Evolutionary conservation across 1,139 yeast species (phyloP).

Genomic region (Saccharomyces hybrid): DNA sequence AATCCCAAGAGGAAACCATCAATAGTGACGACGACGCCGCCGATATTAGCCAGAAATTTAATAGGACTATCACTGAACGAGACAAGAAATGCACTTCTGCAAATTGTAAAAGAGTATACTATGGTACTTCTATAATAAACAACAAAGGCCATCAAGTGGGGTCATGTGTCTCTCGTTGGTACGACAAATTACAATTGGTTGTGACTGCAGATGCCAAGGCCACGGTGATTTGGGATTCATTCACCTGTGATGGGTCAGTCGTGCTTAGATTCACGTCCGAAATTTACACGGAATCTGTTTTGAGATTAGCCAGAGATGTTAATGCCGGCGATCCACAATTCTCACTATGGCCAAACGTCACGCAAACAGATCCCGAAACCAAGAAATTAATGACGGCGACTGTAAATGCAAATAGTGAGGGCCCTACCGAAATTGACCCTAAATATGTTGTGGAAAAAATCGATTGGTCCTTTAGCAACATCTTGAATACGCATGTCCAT

Average conservation of each 20-base stretch:
- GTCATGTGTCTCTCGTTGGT: constrained; percentile 72
- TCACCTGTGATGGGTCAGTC: constrained; percentile 70
- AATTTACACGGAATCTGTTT: constrained; percentile 63
- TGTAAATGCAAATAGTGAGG: constrained; percentile 3
- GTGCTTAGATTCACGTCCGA: constrained; percentile 67
- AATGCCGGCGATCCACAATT: constrained; percentile 53
- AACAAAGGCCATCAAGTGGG: constrained; percentile 58
- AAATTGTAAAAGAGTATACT: constrained; percentile 43
- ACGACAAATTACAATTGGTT: constrained; percentile 63
- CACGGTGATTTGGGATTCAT: constrained; percentile 68
- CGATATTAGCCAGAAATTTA: constrained; percentile 22
- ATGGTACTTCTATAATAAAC: constrained; percentile 55
- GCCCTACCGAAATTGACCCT: constrained; percentile 26
- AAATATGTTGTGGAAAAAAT: constrained; percentile 37
- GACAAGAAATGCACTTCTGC: constrained; percentile 11
- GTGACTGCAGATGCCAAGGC: constrained; percentile 66
- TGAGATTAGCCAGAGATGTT: constrained; percentile 62
- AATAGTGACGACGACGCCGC: constrained; percentile 22
- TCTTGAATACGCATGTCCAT: constrained; percentile 42
- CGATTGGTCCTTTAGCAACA: constrained; percentile 44
- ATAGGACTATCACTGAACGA: constrained; percentile 5
- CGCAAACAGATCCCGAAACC: constrained; percentile 33
- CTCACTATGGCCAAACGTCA: constrained; percentile 47
- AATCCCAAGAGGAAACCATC: constrained; percentile 46
- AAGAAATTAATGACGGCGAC: constrained; percentile 16